phyloP scores from a whole-genome alignment of 345 rosid species.

The Ceriops zippeliana region DNA sequence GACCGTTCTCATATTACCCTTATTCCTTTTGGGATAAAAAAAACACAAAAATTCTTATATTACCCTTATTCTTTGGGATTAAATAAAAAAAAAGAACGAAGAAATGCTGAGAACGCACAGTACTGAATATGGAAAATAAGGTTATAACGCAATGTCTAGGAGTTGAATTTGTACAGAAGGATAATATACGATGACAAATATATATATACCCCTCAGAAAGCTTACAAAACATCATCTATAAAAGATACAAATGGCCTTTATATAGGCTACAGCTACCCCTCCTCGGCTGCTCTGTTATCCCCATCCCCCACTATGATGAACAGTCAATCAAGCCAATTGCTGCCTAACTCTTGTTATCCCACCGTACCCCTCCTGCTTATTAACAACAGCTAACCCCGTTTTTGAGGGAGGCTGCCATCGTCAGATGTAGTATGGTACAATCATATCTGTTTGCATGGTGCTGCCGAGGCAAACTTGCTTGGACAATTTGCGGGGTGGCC shows the following conservation, averaged over 20 bases:
- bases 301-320: slow-evolving; percentile 19
- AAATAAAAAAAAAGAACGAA: too few relatives aligned
- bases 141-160: not conserved
- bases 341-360: slow-evolving; percentile 19
- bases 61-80: too few relatives aligned
- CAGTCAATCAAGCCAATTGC: slow-evolving; percentile 28
- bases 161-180: slow-evolving; percentile 27
- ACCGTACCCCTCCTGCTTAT: slow-evolving; percentile 22
- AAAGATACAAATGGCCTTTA: slow-evolving; percentile 26
- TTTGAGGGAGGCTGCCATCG: slow-evolving; percentile 1
- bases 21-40: too few relatives aligned
- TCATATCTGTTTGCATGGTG: not conserved
- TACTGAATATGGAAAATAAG: too few relatives aligned
- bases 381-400: slow-evolving; percentile 22
- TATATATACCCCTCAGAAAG: slow-evolving; percentile 37
- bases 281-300: slow-evolving; percentile 17
- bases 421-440: not conserved
- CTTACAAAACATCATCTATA: slow-evolving; percentile 21
- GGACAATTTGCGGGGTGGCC: slow-evolving; percentile 1
- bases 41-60: too few relatives aligned
- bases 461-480: slow-evolving; percentile 8
- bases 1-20: too few relatives aligned
- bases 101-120: too few relatives aligned
- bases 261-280: slow-evolving; percentile 17
- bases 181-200: slow-evolving; percentile 24